phyloP scores from a whole-genome alignment of 2,329 filamentous ascomycete species.

The Fonsecaea pedrosoi region DNA sequence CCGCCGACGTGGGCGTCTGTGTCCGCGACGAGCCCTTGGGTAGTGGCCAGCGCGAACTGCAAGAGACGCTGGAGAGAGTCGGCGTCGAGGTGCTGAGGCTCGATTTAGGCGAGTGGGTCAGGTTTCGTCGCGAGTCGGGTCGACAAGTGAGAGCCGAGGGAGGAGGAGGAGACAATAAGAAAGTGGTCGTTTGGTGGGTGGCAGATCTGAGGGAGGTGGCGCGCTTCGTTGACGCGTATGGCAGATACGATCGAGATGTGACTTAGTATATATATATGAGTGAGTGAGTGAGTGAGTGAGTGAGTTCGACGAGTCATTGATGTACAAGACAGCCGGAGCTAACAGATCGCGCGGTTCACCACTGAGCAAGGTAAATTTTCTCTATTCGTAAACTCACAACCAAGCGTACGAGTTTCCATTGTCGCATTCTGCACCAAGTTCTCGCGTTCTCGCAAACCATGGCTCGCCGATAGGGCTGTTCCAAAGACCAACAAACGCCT shows the following conservation, averaged over 20 bases:
- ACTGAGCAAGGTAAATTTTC: too few species aligned
- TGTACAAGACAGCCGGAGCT: too few species aligned
- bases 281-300: too few species aligned
- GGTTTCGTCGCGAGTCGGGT: neutral
- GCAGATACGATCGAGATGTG: neutral
- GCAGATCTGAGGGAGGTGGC: neutral
- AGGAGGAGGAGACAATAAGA: neutral
- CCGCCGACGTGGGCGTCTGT: constrained; percentile 1
- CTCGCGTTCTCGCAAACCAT: too few species aligned
- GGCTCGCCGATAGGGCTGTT: too few species aligned
- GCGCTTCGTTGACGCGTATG: neutral
- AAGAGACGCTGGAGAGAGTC: neutral
- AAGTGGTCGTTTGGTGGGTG: neutral
- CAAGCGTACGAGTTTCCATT: neutral
- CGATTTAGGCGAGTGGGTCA: neutral
- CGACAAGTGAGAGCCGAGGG: too few species aligned
- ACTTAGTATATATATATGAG: too few species aligned
- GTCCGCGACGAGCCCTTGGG: neutral
- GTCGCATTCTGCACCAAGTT: neutral
- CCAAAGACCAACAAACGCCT: neutral
- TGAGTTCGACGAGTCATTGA: too few species aligned
- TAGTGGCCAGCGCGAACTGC: neutral
- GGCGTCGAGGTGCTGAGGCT: neutral
- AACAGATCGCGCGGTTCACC: too few species aligned
- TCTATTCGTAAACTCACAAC: too few species aligned